A percentile compares a stretch with the other conserved stretches of the same genome.
phyloP scores from a whole-genome alignment of 192 early-diverging fungal species.

The Podila clonocystis region DNA sequence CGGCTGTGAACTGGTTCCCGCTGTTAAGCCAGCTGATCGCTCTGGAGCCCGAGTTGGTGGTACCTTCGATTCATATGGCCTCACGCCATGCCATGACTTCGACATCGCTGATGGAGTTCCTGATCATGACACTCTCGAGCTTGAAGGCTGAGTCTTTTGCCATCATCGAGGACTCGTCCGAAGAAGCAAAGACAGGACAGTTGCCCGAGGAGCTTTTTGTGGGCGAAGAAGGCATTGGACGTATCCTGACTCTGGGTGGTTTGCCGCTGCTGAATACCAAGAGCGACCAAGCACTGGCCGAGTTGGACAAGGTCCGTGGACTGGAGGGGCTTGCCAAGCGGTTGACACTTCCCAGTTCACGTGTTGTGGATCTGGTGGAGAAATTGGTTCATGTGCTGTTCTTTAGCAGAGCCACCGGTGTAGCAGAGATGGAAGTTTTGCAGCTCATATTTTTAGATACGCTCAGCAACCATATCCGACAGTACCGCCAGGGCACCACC shows the following conservation, averaged over 20 bases:
- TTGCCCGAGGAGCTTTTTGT: slow-evolving; percentile 45
- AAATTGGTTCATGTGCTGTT: slow-evolving; percentile 34
- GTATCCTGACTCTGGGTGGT: slow-evolving; percentile 58
- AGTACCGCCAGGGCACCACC: slow-evolving; percentile 11
- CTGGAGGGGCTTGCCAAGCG: slow-evolving; percentile 56
- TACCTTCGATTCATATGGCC: slow-evolving; percentile 51
- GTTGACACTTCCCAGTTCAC: slow-evolving; percentile 47
- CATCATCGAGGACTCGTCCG: background rate
- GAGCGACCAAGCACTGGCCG: slow-evolving; percentile 18
- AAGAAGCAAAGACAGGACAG: background rate
- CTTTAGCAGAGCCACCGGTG: background rate
- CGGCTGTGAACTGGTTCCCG: slow-evolving; percentile 67
- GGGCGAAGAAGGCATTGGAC: slow-evolving; percentile 54
- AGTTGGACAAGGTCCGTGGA: slow-evolving; percentile 54
- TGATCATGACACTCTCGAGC: slow-evolving; percentile 48
- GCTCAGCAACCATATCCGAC: slow-evolving; percentile 32
- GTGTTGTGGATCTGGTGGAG: slow-evolving; percentile 47
- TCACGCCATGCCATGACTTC: slow-evolving; percentile 57
- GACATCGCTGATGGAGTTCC: slow-evolving; percentile 60
- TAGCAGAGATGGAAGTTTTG: slow-evolving; percentile 34
- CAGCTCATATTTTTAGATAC: slow-evolving; percentile 54
- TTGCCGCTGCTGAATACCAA: slow-evolving; percentile 12
- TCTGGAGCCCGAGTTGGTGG: slow-evolving; percentile 26
- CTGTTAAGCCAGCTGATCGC: slow-evolving; percentile 38
- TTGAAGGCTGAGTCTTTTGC: slow-evolving; percentile 5